Percentiles rank a stretch among this genome's conserved stretches.
phyloP scores from a whole-genome alignment of 176 grass and related monocot genomes.

The Zizania latifolia region DNA sequence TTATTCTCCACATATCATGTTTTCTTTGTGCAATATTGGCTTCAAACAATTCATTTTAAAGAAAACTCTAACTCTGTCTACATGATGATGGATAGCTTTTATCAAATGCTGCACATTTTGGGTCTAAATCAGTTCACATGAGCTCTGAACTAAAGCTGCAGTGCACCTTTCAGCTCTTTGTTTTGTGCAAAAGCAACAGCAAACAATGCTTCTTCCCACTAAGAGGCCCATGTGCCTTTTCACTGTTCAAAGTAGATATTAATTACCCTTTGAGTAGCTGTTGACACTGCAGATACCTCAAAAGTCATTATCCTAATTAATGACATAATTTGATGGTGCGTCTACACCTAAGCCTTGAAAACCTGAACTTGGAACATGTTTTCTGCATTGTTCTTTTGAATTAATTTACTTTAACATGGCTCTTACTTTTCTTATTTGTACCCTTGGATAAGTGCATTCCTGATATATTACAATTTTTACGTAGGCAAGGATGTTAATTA shows the following conservation, averaged over 20 bases:
- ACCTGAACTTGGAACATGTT: not conserved
- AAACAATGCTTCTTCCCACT: not conserved
- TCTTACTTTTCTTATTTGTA: not conserved
- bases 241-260: not conserved
- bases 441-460: not conserved
- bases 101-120: not conserved
- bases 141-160: not conserved
- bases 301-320: not conserved
- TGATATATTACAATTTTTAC: constrained; percentile 26
- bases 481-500: constrained; percentile 64
- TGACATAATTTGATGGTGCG: not conserved
- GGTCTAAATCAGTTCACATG: not conserved
- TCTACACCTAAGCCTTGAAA: not conserved
- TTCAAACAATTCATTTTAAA: not conserved
- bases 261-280: not conserved
- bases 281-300: not conserved
- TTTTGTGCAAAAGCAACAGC: not conserved
- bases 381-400: not conserved
- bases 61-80: too few species aligned
- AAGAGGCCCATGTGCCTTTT: not conserved
- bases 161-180: not conserved
- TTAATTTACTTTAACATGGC: not conserved
- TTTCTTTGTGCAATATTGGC: constrained; percentile 20
- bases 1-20: not conserved
- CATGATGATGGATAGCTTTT: constrained; percentile 9